A percentile compares a stretch with the other conserved stretches of the same genome.
These are phyloP conservation scores for Adiantum capillusveneris DNA, from an alignment of 75 land plant genomes.

Conservation along the genomic window DNA sequence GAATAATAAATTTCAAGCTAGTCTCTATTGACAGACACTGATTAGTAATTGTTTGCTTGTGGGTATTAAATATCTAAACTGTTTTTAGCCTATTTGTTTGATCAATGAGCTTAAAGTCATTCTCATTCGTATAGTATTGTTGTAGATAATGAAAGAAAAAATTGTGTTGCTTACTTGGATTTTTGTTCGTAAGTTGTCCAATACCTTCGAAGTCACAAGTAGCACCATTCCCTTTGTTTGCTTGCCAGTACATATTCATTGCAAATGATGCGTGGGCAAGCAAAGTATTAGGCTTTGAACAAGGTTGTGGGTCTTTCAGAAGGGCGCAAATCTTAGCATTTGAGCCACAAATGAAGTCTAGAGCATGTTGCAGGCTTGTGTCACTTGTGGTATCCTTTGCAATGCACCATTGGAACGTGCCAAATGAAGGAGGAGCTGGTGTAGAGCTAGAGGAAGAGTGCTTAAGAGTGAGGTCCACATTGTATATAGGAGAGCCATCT, in stretches of 20 bases:
- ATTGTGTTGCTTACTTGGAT: conserved; percentile 92
- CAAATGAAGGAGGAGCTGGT: too few species aligned
- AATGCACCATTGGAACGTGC: too few species aligned
- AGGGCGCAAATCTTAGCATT: conserved; percentile 44
- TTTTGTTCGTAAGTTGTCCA: conserved; percentile 46
- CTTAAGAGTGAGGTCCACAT: not conserved
- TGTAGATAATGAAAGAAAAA: too few species aligned
- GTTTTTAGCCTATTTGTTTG: too few species aligned
- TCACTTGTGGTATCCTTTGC: conserved; percentile 69
- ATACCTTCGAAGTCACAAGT: conserved; percentile 69
- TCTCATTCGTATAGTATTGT: too few species aligned
- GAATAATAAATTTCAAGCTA: too few species aligned
- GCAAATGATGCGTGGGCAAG: conserved; percentile 70
- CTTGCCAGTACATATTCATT: conserved; percentile 74
- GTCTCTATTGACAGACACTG: too few species aligned
- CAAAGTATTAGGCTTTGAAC: conserved; percentile 50
- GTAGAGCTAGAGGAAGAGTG: too few species aligned
- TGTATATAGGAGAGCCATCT: too few species aligned
- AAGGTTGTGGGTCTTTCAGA: conserved; percentile 34
- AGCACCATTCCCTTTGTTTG: conserved; percentile 30
- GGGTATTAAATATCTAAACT: too few species aligned
- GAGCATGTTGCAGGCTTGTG: conserved; percentile 56
- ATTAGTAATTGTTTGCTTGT: too few species aligned
- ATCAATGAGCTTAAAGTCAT: too few species aligned
- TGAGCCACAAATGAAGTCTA: conserved; percentile 61